Evolutionary conservation across 495 filamentous ascomycete species (phyloP), one percentile per base, ranked within the genome.

Genomic region (Parachaetomium inaequale): DNA sequence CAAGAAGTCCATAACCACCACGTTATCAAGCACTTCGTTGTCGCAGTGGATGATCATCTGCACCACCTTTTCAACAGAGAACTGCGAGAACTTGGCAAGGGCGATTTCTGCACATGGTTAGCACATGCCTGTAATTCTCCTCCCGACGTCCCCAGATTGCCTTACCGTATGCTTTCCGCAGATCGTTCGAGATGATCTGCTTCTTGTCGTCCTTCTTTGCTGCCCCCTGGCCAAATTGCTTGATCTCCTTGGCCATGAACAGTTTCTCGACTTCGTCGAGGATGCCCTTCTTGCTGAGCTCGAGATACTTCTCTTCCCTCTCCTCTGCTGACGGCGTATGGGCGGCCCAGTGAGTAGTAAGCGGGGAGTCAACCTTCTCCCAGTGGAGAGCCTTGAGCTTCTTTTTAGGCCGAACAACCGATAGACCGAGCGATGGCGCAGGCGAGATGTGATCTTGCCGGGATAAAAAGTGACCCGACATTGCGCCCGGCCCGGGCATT

Each of bases 341-440:
- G 17, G 85, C 78, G 42, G 94, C 94, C 95, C 95, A 98, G 63
- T 98, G 91, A 36, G 94, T 98, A 40, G 93, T 91, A 71, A 96
- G 87, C 17, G 92, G 90, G 55, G 91, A 82, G 74, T 98, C 94
- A 40, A 98, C 89, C 77, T 98, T 98, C 71, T 98, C 94, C 94
- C 94, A 98, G 78, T 98, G 94, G 63, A 98, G 83, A 38, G 94
- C 93, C 84, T 98, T 98, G 69, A 98, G 89, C 77, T 98, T 98
- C 86, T 95, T 97, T 83, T 96, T 98, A 34, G 95, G 93, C 66
- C 93, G 81, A 28, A 90, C 90, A 65, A 90, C 88, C 31, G 91
- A 84, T 69, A 91, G 78, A 45, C 82, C 77, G 49, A 85, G 76
- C 17, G 73, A 69, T 11, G 74, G 59, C 21, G 68, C 49, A 0